Evolutionary conservation across 2,329 filamentous ascomycete species (phyloP).

Genomic region (Truncatella angustata): DNA sequence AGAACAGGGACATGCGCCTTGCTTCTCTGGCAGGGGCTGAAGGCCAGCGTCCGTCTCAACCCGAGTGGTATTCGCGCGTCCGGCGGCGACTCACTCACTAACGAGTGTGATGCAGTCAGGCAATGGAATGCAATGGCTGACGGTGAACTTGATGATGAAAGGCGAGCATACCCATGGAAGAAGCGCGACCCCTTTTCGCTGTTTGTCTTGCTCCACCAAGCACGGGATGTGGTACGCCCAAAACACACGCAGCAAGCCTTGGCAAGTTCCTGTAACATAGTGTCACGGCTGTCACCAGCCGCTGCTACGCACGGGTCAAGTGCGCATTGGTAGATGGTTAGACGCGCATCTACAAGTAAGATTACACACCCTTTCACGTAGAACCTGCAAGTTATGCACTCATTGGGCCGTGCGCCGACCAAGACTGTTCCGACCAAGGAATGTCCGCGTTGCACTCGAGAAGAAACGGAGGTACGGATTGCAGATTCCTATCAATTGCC

Average conservation of each 20-base stretch:
- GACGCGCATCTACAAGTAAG: neutral
- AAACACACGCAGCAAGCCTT: constrained; percentile 4
- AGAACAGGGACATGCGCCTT: neutral
- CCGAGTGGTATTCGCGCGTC: neutral
- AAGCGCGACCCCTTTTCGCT: constrained; percentile 5
- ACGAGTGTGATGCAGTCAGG: neutral
- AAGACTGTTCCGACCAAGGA: no score
- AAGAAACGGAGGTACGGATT: neutral
- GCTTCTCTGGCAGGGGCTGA: neutral
- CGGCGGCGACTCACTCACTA: neutral
- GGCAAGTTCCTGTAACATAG: neutral
- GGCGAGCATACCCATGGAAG: neutral
- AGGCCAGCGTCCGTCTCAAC: neutral
- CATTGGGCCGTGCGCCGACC: neutral
- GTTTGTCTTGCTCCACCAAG: constrained; percentile 5
- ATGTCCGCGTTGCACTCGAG: neutral
- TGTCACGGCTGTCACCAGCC: neutral
- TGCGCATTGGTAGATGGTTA: neutral
- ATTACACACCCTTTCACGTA: neutral
- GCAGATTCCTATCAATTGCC: neutral
- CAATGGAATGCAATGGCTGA: neutral
- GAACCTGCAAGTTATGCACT: neutral
- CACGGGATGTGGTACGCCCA: constrained; percentile 5
- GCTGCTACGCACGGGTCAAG: neutral
- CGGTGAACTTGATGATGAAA: neutral